These are phyloP conservation scores for Emergomyces africanus DNA, from an alignment of 2,329 filamentous ascomycete genomes.

Conservation along the genomic window DNA sequence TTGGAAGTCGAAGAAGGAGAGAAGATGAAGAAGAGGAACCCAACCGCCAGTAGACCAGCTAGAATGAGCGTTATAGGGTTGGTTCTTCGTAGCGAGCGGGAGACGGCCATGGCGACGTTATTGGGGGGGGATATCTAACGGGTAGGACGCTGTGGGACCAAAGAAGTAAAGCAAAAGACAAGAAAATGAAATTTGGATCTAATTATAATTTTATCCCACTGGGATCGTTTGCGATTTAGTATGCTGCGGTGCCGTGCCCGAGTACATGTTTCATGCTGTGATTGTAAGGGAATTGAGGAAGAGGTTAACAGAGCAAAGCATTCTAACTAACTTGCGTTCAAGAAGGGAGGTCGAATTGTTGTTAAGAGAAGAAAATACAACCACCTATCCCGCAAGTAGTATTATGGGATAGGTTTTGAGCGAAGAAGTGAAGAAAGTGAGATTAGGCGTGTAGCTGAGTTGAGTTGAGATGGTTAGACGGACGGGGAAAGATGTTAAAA, in stretches of 20 bases:
- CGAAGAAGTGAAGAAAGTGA: neutral
- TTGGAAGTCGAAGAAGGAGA: slow-evolving; percentile 42
- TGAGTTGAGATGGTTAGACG: neutral
- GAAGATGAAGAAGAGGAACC: slow-evolving; percentile 54
- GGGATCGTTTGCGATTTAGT: neutral
- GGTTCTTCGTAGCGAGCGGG: slow-evolving; percentile 62
- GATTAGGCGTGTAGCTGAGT: neutral
- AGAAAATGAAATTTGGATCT: neutral
- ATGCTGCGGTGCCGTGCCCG: neutral
- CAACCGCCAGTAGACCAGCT: slow-evolving; percentile 57
- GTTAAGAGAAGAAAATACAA: neutral
- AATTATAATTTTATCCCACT: neutral
- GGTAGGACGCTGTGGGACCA: neutral
- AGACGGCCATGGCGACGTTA: slow-evolving; percentile 42
- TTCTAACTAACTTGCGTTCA: neutral
- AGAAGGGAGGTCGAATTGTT: neutral
- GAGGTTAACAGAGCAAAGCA: neutral
- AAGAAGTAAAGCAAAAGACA: neutral
- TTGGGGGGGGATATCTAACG: neutral
- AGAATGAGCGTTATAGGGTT: slow-evolving; percentile 65
- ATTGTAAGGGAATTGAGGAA: neutral
- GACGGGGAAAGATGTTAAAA: no score
- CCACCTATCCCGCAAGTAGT: neutral
- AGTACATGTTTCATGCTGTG: neutral
- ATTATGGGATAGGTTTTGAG: neutral